phyloP scores from a whole-genome alignment of 805 yeast genomes.

The Zygoascus bituminiphila region DNA sequence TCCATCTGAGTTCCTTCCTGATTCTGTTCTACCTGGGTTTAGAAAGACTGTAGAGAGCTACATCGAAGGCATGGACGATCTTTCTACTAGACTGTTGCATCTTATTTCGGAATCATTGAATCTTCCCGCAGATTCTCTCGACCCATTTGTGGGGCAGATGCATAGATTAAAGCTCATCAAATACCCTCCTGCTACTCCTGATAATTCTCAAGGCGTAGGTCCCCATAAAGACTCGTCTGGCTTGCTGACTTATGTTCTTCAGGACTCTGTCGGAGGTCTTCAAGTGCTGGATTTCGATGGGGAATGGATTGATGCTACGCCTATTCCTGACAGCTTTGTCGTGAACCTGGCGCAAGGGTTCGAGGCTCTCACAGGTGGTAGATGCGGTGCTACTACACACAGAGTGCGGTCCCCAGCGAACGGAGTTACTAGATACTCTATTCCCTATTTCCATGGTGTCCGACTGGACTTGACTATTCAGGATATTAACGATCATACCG shows the following conservation, averaged over 20 bases:
- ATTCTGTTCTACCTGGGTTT: constrained; percentile 36
- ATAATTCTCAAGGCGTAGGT: constrained; percentile 43
- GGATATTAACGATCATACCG: constrained; percentile 22
- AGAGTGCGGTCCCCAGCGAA: constrained; percentile 40
- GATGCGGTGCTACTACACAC: constrained; percentile 53
- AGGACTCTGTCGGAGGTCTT: constrained; percentile 45
- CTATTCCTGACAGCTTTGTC: constrained; percentile 41
- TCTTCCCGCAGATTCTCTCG: constrained; percentile 37
- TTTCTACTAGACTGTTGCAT: constrained; percentile 36
- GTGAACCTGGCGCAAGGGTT: constrained; percentile 55
- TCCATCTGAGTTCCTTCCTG: constrained; percentile 48
- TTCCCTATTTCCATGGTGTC: constrained; percentile 42
- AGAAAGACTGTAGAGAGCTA: constrained; percentile 35
- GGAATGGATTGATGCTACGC: constrained; percentile 48
- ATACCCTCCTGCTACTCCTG: constrained; percentile 40
- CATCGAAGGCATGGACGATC: constrained; percentile 38
- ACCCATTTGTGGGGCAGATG: constrained; percentile 41
- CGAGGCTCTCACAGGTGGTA: constrained; percentile 51
- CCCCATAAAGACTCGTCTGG: constrained; percentile 60
- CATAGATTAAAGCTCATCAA: constrained; percentile 51
- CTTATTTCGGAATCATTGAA: constrained; percentile 52
- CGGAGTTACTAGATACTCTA: constrained; percentile 29
- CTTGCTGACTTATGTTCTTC: constrained; percentile 50
- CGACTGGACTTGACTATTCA: constrained; percentile 25
- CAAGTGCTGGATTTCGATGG: constrained; percentile 51